Evolutionary conservation across 768 basidiomycete genomes (phyloP).

Genomic region (Psilocybe sp.): DNA sequence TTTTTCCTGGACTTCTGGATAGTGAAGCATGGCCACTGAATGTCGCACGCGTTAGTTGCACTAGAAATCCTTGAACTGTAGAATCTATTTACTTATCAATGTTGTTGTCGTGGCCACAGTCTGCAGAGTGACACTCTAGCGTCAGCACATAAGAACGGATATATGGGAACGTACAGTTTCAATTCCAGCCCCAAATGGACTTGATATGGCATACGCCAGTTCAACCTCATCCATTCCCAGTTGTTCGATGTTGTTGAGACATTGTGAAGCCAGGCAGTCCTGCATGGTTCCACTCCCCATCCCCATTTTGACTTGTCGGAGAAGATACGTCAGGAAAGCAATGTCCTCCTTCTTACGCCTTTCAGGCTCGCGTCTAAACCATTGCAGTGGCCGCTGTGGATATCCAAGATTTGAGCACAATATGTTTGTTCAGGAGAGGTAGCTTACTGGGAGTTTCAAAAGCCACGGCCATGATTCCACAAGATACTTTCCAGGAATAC

Average conservation of each 20-base stretch:
- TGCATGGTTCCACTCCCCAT: conserved; percentile 36
- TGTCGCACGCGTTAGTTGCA: neutral
- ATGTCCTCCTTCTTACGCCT: conserved; percentile 34
- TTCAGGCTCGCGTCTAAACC: conserved; percentile 42
- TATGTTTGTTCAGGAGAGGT: neutral
- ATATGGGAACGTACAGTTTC: conserved; percentile 32
- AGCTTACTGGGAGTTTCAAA: conserved; percentile 37
- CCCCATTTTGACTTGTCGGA: conserved; percentile 40
- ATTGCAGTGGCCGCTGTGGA: conserved; percentile 33
- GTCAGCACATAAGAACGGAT: neutral
- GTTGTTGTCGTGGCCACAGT: conserved; percentile 28
- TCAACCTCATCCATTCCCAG: conserved; percentile 40
- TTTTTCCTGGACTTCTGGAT: conserved; percentile 33
- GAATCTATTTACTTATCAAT: conserved; percentile 27
- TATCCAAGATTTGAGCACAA: neutral
- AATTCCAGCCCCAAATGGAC: conserved; percentile 46
- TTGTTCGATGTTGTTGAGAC: conserved; percentile 31
- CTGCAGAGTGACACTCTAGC: conserved; percentile 6
- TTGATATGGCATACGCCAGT: conserved; percentile 41
- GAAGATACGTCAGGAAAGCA: conserved; percentile 33
- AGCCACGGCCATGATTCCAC: conserved; percentile 49
- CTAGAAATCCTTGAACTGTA: conserved; percentile 2
- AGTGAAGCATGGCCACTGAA: conserved; percentile 36
- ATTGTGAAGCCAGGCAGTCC: conserved; percentile 38
- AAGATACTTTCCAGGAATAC: conserved; percentile 47